Conservation (phyloP, 176 grass and related monocot species). For the Luzula sylvatica region DNA sequence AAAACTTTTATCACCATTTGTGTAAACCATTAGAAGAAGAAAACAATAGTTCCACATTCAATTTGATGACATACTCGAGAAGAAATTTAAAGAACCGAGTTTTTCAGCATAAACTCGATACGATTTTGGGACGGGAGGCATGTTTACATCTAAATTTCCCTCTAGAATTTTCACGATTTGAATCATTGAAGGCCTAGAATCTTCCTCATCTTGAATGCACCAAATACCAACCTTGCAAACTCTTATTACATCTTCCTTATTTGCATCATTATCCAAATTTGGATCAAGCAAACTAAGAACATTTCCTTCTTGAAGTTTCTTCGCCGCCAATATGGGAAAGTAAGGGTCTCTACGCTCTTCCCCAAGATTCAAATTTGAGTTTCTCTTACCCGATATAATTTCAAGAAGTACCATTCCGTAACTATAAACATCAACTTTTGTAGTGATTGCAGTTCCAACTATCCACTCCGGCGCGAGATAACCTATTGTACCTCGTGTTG, state of each 20-base stretch:
- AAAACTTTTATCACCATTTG: too few species aligned
- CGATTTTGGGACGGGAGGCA: constrained; percentile 26
- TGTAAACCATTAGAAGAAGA: constrained; percentile 5
- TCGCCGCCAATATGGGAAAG: constrained; percentile 23
- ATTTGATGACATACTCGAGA: background rate
- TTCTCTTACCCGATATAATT: constrained; percentile 33
- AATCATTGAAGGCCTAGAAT: constrained; percentile 22
- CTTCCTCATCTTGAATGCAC: constrained; percentile 31
- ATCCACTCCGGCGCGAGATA: constrained; percentile 54
- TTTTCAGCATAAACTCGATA: constrained; percentile 20
- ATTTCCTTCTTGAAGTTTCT: constrained; percentile 15
- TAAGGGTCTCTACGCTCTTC: background rate
- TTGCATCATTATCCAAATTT: constrained; percentile 5
- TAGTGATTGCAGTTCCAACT: constrained; percentile 23
- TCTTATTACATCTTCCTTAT: constrained; percentile 19
- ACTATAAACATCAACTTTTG: constrained; percentile 48
- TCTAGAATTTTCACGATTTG: constrained; percentile 31
- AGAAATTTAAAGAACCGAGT: background rate
- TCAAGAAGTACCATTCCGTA: constrained; percentile 48
- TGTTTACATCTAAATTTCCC: constrained; percentile 17
- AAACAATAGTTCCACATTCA: background rate
- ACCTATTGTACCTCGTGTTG: constrained; percentile 35
- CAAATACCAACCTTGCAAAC: constrained; percentile 39
- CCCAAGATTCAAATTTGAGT: background rate
- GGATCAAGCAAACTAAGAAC: constrained; percentile 25